Evolutionary conservation across 2,329 filamentous ascomycete species (phyloP).

Genomic region (Colletotrichum tropicale): DNA sequence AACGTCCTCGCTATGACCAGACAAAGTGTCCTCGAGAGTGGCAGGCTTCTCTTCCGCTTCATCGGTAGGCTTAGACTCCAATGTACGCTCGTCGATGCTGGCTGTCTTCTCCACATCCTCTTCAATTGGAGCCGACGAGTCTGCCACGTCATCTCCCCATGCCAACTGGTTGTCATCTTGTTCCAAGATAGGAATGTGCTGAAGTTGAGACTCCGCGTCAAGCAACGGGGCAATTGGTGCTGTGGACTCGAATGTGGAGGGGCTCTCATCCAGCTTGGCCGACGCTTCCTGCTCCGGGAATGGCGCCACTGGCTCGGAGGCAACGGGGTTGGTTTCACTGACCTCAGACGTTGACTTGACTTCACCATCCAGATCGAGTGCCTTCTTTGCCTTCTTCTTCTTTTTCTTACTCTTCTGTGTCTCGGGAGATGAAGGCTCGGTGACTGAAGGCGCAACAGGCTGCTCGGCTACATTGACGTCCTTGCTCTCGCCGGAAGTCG

Average conservation of each 20-base stretch:
- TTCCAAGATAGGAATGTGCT: not conserved
- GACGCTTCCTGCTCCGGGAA: not conserved
- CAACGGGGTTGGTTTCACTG: not conserved
- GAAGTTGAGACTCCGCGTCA: not conserved
- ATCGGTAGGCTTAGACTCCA: not conserved
- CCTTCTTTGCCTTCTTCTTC: constrained; percentile 32
- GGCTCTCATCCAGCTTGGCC: not conserved
- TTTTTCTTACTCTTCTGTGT: constrained; percentile 35
- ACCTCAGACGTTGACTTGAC: not conserved
- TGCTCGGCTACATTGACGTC: not conserved
- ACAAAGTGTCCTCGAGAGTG: not conserved
- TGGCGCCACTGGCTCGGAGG: not conserved
- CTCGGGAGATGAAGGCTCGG: not conserved
- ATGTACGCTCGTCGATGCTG: not conserved
- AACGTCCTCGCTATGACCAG: not conserved
- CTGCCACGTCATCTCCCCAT: not conserved
- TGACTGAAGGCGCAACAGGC: not conserved
- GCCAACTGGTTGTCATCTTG: not conserved
- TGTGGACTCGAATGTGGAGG: not conserved
- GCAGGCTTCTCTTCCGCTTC: not conserved
- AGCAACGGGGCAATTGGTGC: not conserved
- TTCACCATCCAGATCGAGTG: not conserved
- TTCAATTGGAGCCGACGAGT: not conserved
- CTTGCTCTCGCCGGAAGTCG: not conserved
- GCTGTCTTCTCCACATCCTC: not conserved